Evolutionary conservation across 164 flowering plant genomes (phyloP), one percentile per base, ranked within the genome.

Genomic region (Liriodendron chinense): DNA sequence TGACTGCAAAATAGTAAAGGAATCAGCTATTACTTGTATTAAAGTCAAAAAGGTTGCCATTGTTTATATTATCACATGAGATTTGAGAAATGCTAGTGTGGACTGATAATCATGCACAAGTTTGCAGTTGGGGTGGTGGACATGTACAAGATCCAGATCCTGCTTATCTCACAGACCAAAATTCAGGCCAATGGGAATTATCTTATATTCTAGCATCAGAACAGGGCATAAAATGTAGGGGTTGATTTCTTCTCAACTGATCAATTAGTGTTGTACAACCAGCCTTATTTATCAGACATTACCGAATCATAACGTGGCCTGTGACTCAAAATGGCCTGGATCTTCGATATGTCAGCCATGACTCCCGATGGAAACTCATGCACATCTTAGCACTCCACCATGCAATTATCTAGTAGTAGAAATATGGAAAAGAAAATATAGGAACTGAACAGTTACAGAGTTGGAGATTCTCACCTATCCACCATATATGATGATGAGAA

Each of bases 401-500:
- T 34, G 43, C 7, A 34, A 34, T 34, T 34, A 34, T 34, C 43
- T 4, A 34, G 43, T 34, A 34, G 43, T 34, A 34, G 43, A 34
- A 34, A 34, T 34, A 64, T n/a, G n/a, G 18, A 65, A 2, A 73
- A 13, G 13, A 23, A 10, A 48, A 65, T 12, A 24, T 7, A 20
- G 14, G 10, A 22, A 24, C 9, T 20, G 20, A 34, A 28, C 8
- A 1, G 1, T 0, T 20, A 47, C 62, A 1, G 47, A 16, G 7
- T 28, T 23, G 14, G 21, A 13, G 61, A 23, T 18, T 10, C 70
- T 66, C 23, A 91, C 96, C 92, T 82, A 86, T 76, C 75, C 47
- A 50, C 69, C 70, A 76, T 73, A 49, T 85, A 90, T 34, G 96
- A 84, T 18, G 89, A 81, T n/a, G 89, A 84, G 69, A 91, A 75